Evolutionary conservation across 139 green algal species (phyloP).

Genomic region (Auxenochlorella pyrenoidosa): DNA sequence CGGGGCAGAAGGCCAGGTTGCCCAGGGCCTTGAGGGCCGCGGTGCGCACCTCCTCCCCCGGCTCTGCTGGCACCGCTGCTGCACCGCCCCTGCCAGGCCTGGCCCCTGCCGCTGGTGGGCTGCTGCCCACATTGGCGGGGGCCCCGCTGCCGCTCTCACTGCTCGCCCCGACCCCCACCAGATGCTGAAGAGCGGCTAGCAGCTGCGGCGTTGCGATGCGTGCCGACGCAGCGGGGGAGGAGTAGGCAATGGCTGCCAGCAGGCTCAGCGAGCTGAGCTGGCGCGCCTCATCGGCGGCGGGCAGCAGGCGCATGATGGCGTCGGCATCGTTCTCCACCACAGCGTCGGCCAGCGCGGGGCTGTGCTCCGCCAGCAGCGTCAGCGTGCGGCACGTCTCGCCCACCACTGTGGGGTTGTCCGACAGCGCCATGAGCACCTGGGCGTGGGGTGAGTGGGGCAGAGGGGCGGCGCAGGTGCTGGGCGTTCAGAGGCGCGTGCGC

Average conservation of each 20-base stretch:
- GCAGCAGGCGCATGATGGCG: slow-evolving; percentile 58
- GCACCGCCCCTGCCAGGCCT: background rate
- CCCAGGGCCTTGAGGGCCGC: slow-evolving; percentile 70
- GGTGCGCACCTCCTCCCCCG: slow-evolving; percentile 47
- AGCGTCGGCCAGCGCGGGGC: slow-evolving; percentile 25
- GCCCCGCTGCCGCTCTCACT: slow-evolving; percentile 1
- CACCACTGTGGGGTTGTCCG: slow-evolving; percentile 78
- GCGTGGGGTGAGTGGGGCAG: background rate
- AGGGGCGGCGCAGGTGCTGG: background rate
- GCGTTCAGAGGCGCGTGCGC: background rate
- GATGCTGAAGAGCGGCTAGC: slow-evolving; percentile 21
- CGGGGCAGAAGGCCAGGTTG: slow-evolving; percentile 65
- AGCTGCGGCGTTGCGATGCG: slow-evolving; percentile 52
- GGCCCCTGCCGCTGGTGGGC: background rate
- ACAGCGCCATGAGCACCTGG: slow-evolving; percentile 84
- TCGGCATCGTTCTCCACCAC: slow-evolving; percentile 37
- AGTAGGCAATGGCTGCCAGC: slow-evolving; percentile 48
- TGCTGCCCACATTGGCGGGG: background rate
- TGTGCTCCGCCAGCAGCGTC: slow-evolving; percentile 34
- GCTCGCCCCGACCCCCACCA: slow-evolving; percentile 36
- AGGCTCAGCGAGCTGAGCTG: slow-evolving; percentile 50
- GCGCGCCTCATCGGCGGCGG: slow-evolving; percentile 31
- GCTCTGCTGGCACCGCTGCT: background rate
- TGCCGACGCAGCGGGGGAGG: slow-evolving; percentile 33
- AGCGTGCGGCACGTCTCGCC: slow-evolving; percentile 68